Evolutionary conservation across 768 basidiomycete species (phyloP).

Genomic region (Calocybe indica): DNA sequence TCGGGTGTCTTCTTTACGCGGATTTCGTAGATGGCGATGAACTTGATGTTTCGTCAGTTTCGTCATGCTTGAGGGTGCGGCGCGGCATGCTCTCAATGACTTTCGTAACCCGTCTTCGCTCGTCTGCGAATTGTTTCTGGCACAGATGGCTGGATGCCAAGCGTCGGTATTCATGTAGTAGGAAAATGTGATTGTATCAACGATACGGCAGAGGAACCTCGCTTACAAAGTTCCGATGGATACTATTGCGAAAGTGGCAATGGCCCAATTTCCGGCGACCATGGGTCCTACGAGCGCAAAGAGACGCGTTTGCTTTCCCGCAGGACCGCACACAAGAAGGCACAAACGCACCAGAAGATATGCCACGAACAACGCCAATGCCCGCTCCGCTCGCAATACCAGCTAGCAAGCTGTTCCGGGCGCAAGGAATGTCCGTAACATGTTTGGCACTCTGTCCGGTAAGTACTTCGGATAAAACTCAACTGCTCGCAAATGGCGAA

Average conservation of each 20-base stretch:
- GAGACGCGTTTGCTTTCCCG: background rate
- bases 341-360: constrained; percentile 50
- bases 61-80: constrained; percentile 37
- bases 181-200: constrained; percentile 1
- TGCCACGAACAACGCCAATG: constrained; percentile 66
- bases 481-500: too few species aligned
- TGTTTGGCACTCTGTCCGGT: constrained; percentile 53
- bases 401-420: constrained; percentile 64
- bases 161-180: background rate
- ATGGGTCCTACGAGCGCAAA: constrained; percentile 39
- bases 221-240: constrained; percentile 63
- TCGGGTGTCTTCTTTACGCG: background rate
- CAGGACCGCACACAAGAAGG: background rate
- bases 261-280: constrained; percentile 73
- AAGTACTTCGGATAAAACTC: too few species aligned
- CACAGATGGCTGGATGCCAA: constrained; percentile 50
- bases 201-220: constrained; percentile 16
- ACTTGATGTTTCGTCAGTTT: constrained; percentile 16
- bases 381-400: constrained; percentile 80
- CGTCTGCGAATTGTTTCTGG: constrained; percentile 46
- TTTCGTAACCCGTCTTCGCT: constrained; percentile 47
- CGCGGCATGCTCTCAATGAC: constrained; percentile 60
- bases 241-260: constrained; percentile 65
- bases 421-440: constrained; percentile 71
- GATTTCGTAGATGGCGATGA: too few species aligned